phyloP scores from a whole-genome alignment of 2,329 filamentous ascomycete species.

The Pochonia chlamydosporia region DNA sequence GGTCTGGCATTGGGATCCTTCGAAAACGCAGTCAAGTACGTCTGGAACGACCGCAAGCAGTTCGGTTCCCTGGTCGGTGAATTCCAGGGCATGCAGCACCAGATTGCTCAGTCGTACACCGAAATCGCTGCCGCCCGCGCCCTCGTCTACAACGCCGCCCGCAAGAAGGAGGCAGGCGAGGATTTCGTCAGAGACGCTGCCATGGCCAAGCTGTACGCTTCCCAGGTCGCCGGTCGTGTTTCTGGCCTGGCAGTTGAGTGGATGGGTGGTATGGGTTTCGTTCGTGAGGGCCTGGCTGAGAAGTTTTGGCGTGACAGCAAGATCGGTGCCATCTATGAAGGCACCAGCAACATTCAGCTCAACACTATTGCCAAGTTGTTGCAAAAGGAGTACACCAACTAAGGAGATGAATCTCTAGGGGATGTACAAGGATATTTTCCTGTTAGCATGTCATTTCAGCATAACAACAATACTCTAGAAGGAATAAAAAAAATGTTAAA shows the following conservation, averaged over 20 bases:
- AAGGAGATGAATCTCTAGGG: slow-evolving; percentile 1
- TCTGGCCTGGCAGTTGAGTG: slow-evolving; percentile 86
- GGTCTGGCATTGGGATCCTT: slow-evolving; percentile 90
- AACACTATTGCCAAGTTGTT: slow-evolving; percentile 60
- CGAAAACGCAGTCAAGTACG: slow-evolving; percentile 88
- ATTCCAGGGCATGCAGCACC: slow-evolving; percentile 99
- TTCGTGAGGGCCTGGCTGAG: slow-evolving; percentile 91
- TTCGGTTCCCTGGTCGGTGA: slow-evolving; percentile 90
- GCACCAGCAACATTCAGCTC: slow-evolving; percentile 71
- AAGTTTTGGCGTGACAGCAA: slow-evolving; percentile 98
- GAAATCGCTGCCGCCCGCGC: slow-evolving; percentile 89
- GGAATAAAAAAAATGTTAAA: neutral
- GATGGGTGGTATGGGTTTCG: slow-evolving; percentile 99
- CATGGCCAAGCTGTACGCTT: slow-evolving; percentile 95
- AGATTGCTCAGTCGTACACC: slow-evolving; percentile 91
- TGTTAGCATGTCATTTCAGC: neutral
- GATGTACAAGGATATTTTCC: neutral
- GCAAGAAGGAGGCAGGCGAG: slow-evolving; percentile 96
- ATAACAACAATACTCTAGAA: neutral
- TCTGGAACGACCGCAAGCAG: slow-evolving; percentile 97
- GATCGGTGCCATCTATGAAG: slow-evolving; percentile 97
- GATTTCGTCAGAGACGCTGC: slow-evolving; percentile 93
- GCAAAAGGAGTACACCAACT: slow-evolving; percentile 54
- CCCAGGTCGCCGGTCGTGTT: slow-evolving; percentile 85
- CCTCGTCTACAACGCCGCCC: slow-evolving; percentile 89